Evolutionary conservation across 2,329 filamentous ascomycete genomes (phyloP).

Genomic region (Ophiostoma himal-ulmi): DNA sequence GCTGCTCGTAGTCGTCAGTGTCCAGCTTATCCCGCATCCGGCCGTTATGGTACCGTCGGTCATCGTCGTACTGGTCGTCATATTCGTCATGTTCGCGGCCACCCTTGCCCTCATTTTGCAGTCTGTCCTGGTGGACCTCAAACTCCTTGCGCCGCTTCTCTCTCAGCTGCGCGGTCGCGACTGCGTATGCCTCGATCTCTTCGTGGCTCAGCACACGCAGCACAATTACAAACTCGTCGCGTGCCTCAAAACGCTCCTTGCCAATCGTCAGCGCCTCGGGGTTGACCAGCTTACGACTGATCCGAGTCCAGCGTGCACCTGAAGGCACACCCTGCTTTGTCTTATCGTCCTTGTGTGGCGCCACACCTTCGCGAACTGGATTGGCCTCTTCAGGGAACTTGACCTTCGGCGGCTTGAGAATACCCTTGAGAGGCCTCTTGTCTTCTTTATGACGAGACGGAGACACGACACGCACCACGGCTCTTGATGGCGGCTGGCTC

Average conservation of each 20-base stretch:
- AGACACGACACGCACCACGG: constrained; percentile 61
- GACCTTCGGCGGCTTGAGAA: constrained; percentile 73
- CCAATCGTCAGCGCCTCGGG: constrained; percentile 77
- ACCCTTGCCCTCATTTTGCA: constrained; percentile 25
- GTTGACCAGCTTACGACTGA: constrained; percentile 81
- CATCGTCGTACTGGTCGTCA: constrained; percentile 26
- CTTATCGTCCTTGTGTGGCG: constrained; percentile 83
- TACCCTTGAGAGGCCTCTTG: constrained; percentile 67
- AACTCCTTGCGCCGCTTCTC: constrained; percentile 38
- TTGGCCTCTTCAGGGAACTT: constrained; percentile 84
- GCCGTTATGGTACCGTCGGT: constrained; percentile 30
- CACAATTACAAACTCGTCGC: constrained; percentile 91
- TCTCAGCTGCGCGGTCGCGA: constrained; percentile 72
- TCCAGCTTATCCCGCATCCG: constrained; percentile 17
- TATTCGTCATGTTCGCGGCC: constrained; percentile 32
- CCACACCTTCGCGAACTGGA: constrained; percentile 80
- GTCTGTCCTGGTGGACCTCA: constrained; percentile 29
- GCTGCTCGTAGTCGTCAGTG: constrained; percentile 1
- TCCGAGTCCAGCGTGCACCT: constrained; percentile 88
- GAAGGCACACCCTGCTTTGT: constrained; percentile 61
- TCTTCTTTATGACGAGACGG: constrained; percentile 51
- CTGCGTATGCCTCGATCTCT: constrained; percentile 82
- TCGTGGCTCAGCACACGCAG: constrained; percentile 79
- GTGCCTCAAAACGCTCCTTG: constrained; percentile 87
- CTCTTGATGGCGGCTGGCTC: constrained; percentile 20